phyloP scores from a whole-genome alignment of 805 yeast species.

The Debaryomyces hansenii region DNA sequence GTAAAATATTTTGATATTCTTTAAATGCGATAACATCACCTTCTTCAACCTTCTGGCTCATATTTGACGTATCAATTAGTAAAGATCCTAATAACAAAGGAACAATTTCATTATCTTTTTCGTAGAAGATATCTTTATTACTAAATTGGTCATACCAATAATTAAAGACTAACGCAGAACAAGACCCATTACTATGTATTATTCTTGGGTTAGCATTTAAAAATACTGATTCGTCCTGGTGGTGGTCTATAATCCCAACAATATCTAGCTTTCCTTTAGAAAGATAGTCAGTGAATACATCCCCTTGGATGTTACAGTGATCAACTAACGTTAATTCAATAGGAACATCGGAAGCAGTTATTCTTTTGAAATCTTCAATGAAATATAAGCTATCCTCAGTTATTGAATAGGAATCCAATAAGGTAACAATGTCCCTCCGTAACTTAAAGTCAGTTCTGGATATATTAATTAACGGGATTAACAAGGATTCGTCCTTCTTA shows the following conservation, averaged over 20 bases:
- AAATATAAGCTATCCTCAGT: conserved; percentile 54
- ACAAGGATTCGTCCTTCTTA: conserved; percentile 23
- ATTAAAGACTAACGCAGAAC: conserved; percentile 70
- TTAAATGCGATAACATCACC: conserved; percentile 52
- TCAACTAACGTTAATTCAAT: conserved; percentile 70
- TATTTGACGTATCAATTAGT: conserved; percentile 71
- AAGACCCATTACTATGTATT: conserved; percentile 68
- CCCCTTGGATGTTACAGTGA: conserved; percentile 70
- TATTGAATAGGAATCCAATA: conserved; percentile 50
- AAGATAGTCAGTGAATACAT: conserved; percentile 27
- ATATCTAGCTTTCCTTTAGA: conserved; percentile 20
- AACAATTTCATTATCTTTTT: conserved; percentile 33
- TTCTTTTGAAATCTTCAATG: conserved; percentile 59
- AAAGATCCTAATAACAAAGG: conserved; percentile 65
- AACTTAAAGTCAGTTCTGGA: conserved; percentile 62
- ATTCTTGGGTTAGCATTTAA: conserved; percentile 59
- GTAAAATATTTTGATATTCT: conserved; percentile 29
- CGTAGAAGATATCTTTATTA: conserved; percentile 12
- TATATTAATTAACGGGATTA: conserved; percentile 78
- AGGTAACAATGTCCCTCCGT: conserved; percentile 67
- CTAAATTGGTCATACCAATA: conserved; percentile 47
- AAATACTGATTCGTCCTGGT: conserved; percentile 63
- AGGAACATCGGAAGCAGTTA: conserved; percentile 11
- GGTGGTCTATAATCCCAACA: conserved; percentile 81
- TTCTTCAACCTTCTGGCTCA: conserved; percentile 61